These are phyloP conservation scores for Balansia obtecta DNA, from an alignment of 2,329 filamentous ascomycete genomes.

Conservation along the genomic window DNA sequence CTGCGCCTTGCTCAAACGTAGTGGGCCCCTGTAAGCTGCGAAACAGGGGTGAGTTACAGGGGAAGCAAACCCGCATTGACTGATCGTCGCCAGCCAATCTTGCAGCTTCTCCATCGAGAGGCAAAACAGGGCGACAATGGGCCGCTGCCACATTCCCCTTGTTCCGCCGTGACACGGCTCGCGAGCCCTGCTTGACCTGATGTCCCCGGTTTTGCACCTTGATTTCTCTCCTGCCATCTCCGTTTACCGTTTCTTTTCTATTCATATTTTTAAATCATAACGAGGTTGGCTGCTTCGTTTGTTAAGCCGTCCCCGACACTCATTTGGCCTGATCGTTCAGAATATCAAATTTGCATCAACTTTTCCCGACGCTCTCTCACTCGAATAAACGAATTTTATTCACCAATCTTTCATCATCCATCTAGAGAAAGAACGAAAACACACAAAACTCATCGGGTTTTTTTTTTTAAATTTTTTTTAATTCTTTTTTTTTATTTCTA, in stretches of 20 bases:
- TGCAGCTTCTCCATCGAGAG: background rate
- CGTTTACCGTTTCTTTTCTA: background rate
- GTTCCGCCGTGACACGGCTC: background rate
- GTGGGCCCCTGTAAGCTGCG: background rate
- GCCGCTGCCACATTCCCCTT: background rate
- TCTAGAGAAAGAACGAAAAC: background rate
- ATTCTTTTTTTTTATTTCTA: too few species aligned
- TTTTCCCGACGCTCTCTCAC: slow-evolving; percentile 4
- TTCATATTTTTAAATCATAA: slow-evolving; percentile 1
- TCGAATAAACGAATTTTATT: background rate
- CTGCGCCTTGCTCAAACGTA: background rate
- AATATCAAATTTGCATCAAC: background rate
- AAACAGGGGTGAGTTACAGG: background rate
- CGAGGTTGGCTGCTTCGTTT: slow-evolving; percentile 7
- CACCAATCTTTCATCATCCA: background rate
- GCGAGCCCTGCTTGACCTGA: background rate
- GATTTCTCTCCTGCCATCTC: background rate
- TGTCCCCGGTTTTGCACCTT: background rate
- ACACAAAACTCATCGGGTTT: background rate
- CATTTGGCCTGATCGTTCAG: background rate
- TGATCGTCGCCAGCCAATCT: slow-evolving; percentile 3
- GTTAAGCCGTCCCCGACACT: slow-evolving; percentile 7
- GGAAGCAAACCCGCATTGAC: background rate
- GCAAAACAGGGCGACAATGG: background rate
- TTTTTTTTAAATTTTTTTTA: too few species aligned